Conservation (phyloP, 1,284 basidiomycete genomes). For the Puccinia hordei region DNA sequence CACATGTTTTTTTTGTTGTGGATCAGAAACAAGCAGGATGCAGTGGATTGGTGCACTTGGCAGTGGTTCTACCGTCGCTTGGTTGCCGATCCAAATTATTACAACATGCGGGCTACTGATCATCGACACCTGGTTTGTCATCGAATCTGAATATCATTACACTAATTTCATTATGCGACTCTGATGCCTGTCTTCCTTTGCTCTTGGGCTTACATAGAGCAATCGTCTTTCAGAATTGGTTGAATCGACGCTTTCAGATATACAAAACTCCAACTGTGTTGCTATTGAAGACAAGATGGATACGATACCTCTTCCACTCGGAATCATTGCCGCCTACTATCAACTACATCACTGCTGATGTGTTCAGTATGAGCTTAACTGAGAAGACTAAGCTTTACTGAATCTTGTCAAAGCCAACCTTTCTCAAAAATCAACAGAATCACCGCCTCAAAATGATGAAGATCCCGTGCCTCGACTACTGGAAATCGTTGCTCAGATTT, state of each 20-base stretch:
- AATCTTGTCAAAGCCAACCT: no score
- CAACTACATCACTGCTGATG: slow-evolving; percentile 88
- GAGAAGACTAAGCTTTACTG: slow-evolving; percentile 97
- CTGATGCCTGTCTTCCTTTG: neutral
- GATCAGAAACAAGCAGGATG: slow-evolving; percentile 81
- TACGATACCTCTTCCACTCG: slow-evolving; percentile 82
- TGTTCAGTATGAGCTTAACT: slow-evolving; percentile 92
- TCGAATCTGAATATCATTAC: neutral
- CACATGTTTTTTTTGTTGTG: neutral
- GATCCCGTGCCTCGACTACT: no score
- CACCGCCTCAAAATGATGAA: no score
- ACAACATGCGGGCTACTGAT: slow-evolving; percentile 78
- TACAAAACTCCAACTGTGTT: slow-evolving; percentile 93
- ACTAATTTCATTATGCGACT: neutral
- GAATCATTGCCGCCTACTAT: slow-evolving; percentile 96
- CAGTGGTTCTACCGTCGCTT: slow-evolving; percentile 54
- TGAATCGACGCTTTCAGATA: slow-evolving; percentile 84
- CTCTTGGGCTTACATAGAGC: slow-evolving; percentile 21
- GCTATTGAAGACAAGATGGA: slow-evolving; percentile 91
- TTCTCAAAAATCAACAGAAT: no score
- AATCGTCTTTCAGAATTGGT: slow-evolving; percentile 95
- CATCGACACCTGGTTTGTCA: slow-evolving; percentile 77
- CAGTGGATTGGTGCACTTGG: slow-evolving; percentile 70
- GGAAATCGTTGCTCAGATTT: no score
- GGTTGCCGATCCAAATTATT: slow-evolving; percentile 73